These are phyloP conservation scores for Solanum gracilifrons DNA, from an alignment of 257 asterid species.

Conservation along the genomic window DNA sequence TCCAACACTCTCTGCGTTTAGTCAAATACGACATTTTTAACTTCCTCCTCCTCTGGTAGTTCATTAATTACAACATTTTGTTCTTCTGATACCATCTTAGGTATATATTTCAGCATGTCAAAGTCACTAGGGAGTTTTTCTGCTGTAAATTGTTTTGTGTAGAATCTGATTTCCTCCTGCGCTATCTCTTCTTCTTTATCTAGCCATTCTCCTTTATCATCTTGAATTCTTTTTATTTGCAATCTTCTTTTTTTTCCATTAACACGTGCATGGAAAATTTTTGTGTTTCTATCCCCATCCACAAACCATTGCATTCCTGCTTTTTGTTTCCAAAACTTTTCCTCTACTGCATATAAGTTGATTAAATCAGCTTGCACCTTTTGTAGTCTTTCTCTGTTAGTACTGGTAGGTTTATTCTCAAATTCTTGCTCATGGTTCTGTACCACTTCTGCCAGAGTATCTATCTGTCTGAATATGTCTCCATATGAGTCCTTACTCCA, in stretches of 20 bases:
- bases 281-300: neutral
- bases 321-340: neutral
- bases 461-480: neutral
- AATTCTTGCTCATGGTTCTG: neutral
- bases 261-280: neutral
- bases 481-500: neutral
- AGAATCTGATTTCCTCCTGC: neutral
- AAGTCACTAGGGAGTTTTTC: neutral
- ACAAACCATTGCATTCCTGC: neutral
- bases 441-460: neutral
- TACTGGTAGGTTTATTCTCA: neutral
- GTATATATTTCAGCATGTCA: too few relatives aligned
- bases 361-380: neutral
- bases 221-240: neutral
- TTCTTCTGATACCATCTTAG: too few relatives aligned
- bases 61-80: too few relatives aligned
- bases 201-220: neutral
- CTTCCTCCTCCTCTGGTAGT: too few relatives aligned
- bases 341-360: neutral
- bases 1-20: too few relatives aligned
- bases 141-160: neutral
- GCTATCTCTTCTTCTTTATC: neutral
- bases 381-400: neutral
- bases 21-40: too few relatives aligned
- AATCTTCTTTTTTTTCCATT: too few relatives aligned